phyloP scores from a whole-genome alignment of 257 asterid genomes.

The Marsdenia floribunda region DNA sequence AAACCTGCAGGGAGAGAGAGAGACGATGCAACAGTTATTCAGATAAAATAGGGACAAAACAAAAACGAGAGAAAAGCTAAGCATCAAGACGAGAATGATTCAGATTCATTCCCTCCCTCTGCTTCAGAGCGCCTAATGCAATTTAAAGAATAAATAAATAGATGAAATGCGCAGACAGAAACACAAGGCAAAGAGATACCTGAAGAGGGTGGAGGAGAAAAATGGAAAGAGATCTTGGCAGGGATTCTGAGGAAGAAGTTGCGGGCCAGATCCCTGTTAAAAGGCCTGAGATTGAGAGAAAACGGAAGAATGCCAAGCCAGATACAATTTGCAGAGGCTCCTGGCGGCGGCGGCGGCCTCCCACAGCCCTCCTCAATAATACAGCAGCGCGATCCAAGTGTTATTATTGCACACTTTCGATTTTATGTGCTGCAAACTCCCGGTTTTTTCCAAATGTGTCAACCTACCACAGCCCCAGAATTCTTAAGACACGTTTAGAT shows the following conservation, averaged over 20 bases:
- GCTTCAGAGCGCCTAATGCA: neutral
- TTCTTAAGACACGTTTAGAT: too few species aligned
- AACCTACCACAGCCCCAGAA: too few species aligned
- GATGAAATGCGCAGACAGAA: neutral
- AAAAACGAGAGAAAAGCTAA: neutral
- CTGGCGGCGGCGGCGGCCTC: constrained; percentile 7
- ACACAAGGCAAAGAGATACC: too few species aligned
- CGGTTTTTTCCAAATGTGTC: too few species aligned
- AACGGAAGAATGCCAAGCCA: neutral
- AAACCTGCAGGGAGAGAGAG: too few species aligned
- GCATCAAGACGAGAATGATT: neutral
- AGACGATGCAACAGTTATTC: too few species aligned
- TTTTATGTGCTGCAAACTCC: neutral
- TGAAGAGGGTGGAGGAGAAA: neutral
- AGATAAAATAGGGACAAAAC: too few species aligned
- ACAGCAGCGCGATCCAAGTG: neutral
- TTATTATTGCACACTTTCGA: neutral
- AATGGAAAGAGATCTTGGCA: neutral
- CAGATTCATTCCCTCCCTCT: neutral
- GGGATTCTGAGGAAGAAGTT: neutral
- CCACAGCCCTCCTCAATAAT: constrained; percentile 1
- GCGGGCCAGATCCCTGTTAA: neutral
- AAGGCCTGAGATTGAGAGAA: neutral
- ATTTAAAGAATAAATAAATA: neutral
- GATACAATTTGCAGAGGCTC: neutral